Evolutionary conservation across 2,329 filamentous ascomycete species (phyloP).

Genomic region (Sclerotiophoma versabilis): DNA sequence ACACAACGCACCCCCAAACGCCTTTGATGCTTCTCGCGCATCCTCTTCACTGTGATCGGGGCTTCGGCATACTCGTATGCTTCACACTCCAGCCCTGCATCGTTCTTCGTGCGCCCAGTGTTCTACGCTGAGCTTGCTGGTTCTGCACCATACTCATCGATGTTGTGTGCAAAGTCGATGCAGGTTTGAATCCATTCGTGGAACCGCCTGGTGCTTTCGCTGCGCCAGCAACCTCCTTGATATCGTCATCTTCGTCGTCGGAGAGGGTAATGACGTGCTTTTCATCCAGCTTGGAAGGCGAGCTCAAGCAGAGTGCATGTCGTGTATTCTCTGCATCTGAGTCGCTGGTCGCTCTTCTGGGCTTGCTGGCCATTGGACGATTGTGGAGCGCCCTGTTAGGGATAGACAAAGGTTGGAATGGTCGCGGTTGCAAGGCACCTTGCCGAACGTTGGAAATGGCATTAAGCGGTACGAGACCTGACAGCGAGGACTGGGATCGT

Average conservation of each 20-base stretch:
- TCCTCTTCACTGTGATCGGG: constrained; percentile 19
- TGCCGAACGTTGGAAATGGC: constrained; percentile 45
- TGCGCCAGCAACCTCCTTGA: constrained; percentile 16
- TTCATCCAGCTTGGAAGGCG: constrained; percentile 46
- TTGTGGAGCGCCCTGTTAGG: constrained; percentile 41
- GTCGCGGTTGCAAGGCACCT: constrained; percentile 12
- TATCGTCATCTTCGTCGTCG: constrained; percentile 11
- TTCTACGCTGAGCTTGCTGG: constrained; percentile 50
- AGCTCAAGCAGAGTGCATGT: constrained; percentile 59
- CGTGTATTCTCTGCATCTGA: constrained; percentile 38
- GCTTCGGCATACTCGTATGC: constrained; percentile 40
- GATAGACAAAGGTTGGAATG: constrained; percentile 35
- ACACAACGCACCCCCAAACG: not conserved
- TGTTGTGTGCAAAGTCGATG: constrained; percentile 54
- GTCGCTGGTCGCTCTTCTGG: constrained; percentile 29
- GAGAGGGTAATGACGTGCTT: constrained; percentile 5
- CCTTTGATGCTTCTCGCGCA: not conserved
- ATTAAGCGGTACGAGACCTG: constrained; percentile 29
- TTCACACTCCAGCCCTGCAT: constrained; percentile 60
- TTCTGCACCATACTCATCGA: constrained; percentile 46
- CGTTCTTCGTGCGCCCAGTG: constrained; percentile 59
- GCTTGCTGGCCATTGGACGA: constrained; percentile 45
- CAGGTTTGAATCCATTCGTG: constrained; percentile 40
- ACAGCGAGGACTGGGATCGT: constrained; percentile 30
- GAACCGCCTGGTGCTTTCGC: constrained; percentile 12